These are phyloP conservation scores for Sonneratia caseolaris DNA, from an alignment of 345 rosid species.

Conservation along the genomic window DNA sequence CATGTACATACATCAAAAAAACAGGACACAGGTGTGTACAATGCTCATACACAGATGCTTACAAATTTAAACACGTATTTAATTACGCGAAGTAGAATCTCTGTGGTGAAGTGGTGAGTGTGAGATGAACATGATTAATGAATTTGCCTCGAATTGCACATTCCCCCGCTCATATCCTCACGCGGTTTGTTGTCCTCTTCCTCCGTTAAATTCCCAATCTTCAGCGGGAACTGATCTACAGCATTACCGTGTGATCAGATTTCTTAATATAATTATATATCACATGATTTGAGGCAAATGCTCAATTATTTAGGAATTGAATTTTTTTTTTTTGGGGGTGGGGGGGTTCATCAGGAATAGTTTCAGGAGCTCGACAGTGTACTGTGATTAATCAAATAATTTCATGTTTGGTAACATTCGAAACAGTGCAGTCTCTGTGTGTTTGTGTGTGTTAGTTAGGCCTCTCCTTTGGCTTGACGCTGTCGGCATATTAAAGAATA, in stretches of 20 bases:
- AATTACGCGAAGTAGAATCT: too few species aligned
- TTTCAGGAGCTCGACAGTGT: not conserved
- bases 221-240: not conserved
- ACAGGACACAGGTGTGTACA: too few species aligned
- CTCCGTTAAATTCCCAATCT: too few species aligned
- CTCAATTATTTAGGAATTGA: not conserved
- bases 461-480: conserved; percentile 3
- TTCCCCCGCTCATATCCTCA: too few species aligned
- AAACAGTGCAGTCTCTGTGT: not conserved
- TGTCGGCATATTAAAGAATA: conserved; percentile 3
- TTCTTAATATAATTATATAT: not conserved
- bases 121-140: too few species aligned
- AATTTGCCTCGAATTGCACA: too few species aligned
- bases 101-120: too few species aligned
- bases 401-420: not conserved
- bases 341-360: not conserved
- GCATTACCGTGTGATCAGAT: not conserved
- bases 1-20: too few species aligned
- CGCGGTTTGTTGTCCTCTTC: too few species aligned
- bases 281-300: too few species aligned
- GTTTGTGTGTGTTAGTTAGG: not conserved
- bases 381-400: not conserved
- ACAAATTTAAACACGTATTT: too few species aligned
- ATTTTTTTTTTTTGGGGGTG: not conserved
- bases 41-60: too few species aligned